These are phyloP conservation scores for Bruguiera hainesii DNA, from an alignment of 441 rosid genomes.

Conservation along the genomic window DNA sequence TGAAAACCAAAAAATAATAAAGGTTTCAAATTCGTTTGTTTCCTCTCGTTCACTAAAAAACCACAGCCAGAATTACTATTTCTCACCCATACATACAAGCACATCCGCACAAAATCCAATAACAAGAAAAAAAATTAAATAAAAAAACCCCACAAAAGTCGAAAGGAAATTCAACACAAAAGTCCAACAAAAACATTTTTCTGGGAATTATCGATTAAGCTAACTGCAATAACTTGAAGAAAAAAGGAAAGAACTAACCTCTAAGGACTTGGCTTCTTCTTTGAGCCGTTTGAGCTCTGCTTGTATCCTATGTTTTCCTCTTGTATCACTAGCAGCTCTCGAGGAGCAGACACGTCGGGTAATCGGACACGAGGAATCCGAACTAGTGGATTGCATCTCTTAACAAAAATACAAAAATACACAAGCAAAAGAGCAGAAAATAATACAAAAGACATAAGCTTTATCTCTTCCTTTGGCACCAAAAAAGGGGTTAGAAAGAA, in stretches of 20 bases:
- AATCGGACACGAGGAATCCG: slow-evolving; percentile 48
- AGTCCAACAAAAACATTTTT: slow-evolving; percentile 4
- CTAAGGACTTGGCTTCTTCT: slow-evolving; percentile 79
- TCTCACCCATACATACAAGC: neutral
- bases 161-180: neutral
- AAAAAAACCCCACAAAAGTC: no score
- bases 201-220: neutral
- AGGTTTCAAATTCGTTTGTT: no score
- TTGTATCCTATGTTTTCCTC: slow-evolving; percentile 88
- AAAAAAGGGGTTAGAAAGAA: neutral
- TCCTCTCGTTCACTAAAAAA: no score
- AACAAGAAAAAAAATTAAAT: neutral
- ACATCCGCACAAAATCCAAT: neutral
- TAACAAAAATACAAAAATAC: neutral
- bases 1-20: no score
- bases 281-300: slow-evolving; percentile 86
- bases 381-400: slow-evolving; percentile 58
- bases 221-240: neutral
- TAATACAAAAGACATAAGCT: slow-evolving; percentile 4
- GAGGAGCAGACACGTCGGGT: slow-evolving; percentile 43
- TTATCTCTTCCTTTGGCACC: neutral
- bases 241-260: slow-evolving; percentile 38
- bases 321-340: slow-evolving; percentile 42
- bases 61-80: slow-evolving; percentile 4
- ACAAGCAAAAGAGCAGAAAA: slow-evolving; percentile 4